Base-by-base conservation (phyloP, 148 eudicot species). In the Polygonum aviculare region DNA sequence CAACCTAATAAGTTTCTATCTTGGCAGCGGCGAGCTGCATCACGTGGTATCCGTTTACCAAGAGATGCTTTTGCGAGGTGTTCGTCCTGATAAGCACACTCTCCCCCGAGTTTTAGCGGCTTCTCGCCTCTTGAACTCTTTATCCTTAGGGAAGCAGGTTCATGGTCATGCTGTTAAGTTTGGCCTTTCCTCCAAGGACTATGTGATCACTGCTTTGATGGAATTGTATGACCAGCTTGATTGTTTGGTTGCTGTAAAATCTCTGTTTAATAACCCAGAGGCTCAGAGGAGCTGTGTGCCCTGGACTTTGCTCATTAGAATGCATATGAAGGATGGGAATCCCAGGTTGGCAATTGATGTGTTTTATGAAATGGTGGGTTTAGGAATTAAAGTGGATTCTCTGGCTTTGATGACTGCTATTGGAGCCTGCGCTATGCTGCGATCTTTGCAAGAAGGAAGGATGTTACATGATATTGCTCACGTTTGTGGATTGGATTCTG, bases 91-190 rank as follows among this genome's bases (percentile, higher is more conserved):
- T 77, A 79, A 79, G 78, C 95, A 88, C 81, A 90, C 92, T 1
- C 78, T 90, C 59, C 95, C 92, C 75, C 88, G 89, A 22, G 65
- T 90, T 52, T 78, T 90, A 74, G 65, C 81, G 11, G 92, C 87
- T 74, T 82, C 86, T 74, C 75, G 84, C 31, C 78, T 79, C 70
- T 80, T 75, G 19, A 47, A 77, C n/a, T 80, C 80, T 69, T 76
- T 88, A 15, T 49, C 72, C 12, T 77, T 90, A 36, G 95, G 92
- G 10, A 87, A 76, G 71, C 92, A 88, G 79, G 74, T 88, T 51
- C 95, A 90, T 79, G 85, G 85, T 12, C 89, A 88, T 60, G 90
- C 88, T 74, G 74, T 88, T n/a, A 90, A 90, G 78, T 75, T 84
- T 10, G 89, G 89, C 5, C 62, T 87, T 22, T 79, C 81, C 69